Evolutionary conservation across 352 stramenopile genomes (phyloP).

Genomic region (Phytophthora sp.): DNA sequence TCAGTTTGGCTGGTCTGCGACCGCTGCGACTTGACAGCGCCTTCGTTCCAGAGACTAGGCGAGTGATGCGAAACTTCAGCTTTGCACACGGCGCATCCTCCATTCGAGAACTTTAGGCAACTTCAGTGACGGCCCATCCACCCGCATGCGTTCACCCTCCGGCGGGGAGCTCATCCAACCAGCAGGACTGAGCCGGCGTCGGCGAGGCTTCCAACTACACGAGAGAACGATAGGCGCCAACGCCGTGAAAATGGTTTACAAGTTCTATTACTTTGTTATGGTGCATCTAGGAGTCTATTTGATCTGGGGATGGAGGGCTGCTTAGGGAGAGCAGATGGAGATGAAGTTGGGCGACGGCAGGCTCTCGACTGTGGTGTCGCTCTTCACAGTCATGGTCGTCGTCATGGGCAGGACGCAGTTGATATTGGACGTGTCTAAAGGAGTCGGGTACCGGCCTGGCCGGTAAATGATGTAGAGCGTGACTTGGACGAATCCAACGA

Average conservation of each 20-base stretch:
- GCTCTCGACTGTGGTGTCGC: constrained; percentile 8
- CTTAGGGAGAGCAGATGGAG: no score
- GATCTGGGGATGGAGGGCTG: no score
- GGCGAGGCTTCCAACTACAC: no score
- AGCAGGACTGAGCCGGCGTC: no score
- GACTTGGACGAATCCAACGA: constrained; percentile 30
- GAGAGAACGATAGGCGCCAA: no score
- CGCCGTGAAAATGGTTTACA: no score
- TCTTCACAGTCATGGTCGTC: no score
- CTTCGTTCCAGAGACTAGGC: not conserved
- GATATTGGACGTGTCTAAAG: constrained; percentile 1
- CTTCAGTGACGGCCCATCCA: constrained; percentile 8
- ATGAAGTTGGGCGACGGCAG: constrained; percentile 28
- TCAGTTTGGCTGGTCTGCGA: constrained; percentile 30
- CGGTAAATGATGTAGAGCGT: constrained; percentile 37
- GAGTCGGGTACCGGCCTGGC: constrained; percentile 16
- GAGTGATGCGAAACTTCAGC: constrained; percentile 17
- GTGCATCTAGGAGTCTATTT: no score
- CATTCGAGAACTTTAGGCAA: constrained; percentile 1
- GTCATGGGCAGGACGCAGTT: constrained; percentile 27
- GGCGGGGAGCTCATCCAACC: constrained; percentile 16
- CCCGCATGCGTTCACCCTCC: no score
- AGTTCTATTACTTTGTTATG: no score
- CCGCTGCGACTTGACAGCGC: not conserved
- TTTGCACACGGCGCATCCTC: constrained; percentile 17